Conservation (phyloP, 331 rosid species). For the Stylosanthes scabra region DNA sequence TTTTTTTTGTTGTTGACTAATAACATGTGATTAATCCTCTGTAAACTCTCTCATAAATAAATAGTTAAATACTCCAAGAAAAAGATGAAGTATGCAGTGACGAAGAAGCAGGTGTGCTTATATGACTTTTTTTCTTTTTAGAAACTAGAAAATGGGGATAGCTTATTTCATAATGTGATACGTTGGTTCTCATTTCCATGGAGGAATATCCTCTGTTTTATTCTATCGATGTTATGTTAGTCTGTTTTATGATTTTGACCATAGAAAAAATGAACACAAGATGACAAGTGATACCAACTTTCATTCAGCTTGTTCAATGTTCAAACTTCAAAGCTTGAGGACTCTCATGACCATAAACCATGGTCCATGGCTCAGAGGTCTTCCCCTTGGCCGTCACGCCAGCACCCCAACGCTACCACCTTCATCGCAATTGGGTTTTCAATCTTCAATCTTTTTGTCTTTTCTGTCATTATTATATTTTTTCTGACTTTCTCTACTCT, state of each 20-base stretch:
- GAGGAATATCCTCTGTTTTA: neutral
- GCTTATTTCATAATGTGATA: slow-evolving; percentile 10
- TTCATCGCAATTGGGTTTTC: neutral
- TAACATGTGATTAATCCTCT: too few relatives aligned
- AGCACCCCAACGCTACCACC: neutral
- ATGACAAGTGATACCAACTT: too few relatives aligned
- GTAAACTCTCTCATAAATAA: neutral
- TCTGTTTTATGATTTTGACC: neutral
- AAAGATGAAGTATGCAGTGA: neutral
- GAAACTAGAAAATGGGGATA: too few relatives aligned
- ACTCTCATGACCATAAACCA: too few relatives aligned
- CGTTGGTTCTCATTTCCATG: neutral
- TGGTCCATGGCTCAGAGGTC: neutral
- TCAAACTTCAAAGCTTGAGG: too few relatives aligned
- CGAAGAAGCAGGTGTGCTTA: slow-evolving; percentile 22
- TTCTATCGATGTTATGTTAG: neutral
- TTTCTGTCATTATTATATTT: too few relatives aligned
- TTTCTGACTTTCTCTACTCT: too few relatives aligned
- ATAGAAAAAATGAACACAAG: slow-evolving; percentile 1
- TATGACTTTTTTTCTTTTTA: neutral
- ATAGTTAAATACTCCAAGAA: too few relatives aligned
- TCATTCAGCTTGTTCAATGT: too few relatives aligned
- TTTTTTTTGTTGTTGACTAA: too few relatives aligned
- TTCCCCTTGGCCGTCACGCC: neutral
- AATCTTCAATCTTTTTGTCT: neutral